These are phyloP conservation scores for Aureobasidium sp. DNA, from an alignment of 2,329 filamentous ascomycete genomes.

Conservation along the genomic window DNA sequence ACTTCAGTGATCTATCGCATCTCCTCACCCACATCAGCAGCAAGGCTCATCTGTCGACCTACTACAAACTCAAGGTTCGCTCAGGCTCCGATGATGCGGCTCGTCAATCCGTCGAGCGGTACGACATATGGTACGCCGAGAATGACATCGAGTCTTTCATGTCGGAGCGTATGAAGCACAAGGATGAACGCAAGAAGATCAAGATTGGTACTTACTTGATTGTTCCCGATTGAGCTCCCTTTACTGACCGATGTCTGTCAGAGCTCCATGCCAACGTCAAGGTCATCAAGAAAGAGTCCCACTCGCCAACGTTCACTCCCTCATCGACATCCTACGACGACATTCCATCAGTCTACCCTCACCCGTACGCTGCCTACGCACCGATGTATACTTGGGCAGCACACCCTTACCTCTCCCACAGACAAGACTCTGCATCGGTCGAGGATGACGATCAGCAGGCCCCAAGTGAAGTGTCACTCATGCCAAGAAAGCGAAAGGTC, in stretches of 20 bases:
- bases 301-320: constrained; percentile 18
- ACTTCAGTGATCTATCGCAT: constrained; percentile 85
- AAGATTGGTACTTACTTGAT: constrained; percentile 1
- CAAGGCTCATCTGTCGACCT: constrained; percentile 80
- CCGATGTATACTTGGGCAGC: constrained; percentile 4
- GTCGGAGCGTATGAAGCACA: constrained; percentile 67
- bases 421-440: neutral
- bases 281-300: constrained; percentile 1
- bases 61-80: constrained; percentile 72
- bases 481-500: neutral
- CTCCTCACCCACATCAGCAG: constrained; percentile 86
- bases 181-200: constrained; percentile 40
- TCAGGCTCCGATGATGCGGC: constrained; percentile 57
- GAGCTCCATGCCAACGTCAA: neutral
- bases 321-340: constrained; percentile 18
- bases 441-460: constrained; percentile 23
- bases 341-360: neutral
- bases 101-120: constrained; percentile 54
- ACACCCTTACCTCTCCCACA: neutral
- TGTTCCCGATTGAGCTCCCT: neutral
- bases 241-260: neutral
- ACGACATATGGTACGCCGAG: constrained; percentile 68
- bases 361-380: neutral
- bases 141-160: constrained; percentile 66
- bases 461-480: neutral